Conservation (phyloP, 345 rosid species). For the Ceriops tagal region DNA sequence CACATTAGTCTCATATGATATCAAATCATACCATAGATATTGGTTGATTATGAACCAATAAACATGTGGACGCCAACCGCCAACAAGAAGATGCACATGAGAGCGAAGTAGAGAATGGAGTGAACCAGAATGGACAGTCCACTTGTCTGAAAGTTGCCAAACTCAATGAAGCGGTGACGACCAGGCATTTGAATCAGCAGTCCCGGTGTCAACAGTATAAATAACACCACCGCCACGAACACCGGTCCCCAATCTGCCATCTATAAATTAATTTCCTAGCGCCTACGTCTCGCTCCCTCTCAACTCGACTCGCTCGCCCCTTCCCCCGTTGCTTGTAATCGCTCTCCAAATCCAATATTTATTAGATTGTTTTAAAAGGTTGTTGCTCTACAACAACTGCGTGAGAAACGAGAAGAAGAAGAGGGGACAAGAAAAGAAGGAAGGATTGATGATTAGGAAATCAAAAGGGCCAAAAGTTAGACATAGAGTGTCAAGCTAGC, state of each 20-base stretch:
- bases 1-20: too few relatives aligned
- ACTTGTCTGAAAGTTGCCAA: constrained; percentile 86
- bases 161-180: constrained; percentile 46
- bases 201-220: constrained; percentile 79
- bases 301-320: too few relatives aligned
- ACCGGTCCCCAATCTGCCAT: constrained; percentile 98
- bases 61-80: constrained; percentile 80
- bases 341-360: too few relatives aligned
- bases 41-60: constrained; percentile 34
- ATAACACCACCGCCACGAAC: constrained; percentile 76
- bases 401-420: too few relatives aligned
- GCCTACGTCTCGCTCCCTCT: background rate
- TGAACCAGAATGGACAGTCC: constrained; percentile 81
- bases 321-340: background rate
- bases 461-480: background rate
- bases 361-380: too few relatives aligned
- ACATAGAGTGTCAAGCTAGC: constrained; percentile 9
- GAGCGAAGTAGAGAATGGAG: constrained; percentile 63
- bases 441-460: constrained; percentile 20
- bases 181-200: constrained; percentile 82
- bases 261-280: background rate
- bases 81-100: constrained; percentile 79
- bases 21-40: too few relatives aligned
- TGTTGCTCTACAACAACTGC: too few relatives aligned
- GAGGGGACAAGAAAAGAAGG: constrained; percentile 1